Base-by-base conservation (phyloP, 2,329 filamentous ascomycete genomes). In the Colletotrichum sansevieriae region DNA sequence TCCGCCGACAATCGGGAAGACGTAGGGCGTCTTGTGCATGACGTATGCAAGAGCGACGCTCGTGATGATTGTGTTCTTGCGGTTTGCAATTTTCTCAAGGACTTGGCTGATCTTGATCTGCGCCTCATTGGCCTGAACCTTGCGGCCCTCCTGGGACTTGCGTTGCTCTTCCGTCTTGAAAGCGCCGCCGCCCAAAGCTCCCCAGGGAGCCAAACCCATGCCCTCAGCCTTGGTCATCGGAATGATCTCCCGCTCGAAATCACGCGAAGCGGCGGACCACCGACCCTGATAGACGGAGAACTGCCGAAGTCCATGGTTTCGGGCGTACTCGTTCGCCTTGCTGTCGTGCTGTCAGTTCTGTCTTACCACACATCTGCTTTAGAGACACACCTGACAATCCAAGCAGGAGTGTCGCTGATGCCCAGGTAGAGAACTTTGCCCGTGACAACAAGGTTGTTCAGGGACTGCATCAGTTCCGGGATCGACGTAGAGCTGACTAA, bases 1-100 rank as follows among this genome's bases (percentile, higher is more conserved):
- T 0, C 90, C 90, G 11, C 92, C 91, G 4, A 93, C 83, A 46
- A 94, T 88, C 1, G 92, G 92, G 75, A 92, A 93, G 12, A 94
- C 89, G 73, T 92, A 88, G 0, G 90, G 87, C 0, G 89, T 82
- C 80, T 94, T 93, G 71, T 88, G 85, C 84, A 92, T 86, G 13
- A 94, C 88, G 74, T 94, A 94, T 2, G 92, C 91, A 25, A 94
- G 79, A 9, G 92, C 91, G 65, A 86, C 76, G 70, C 82, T 83
- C 15, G 83, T 84, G 71, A 85, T 78, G 60, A 77, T 72, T 2
- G 81, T 83, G 70, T 77, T 76, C 72, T 83, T 83, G 68, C 79
- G 79, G 25, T 73, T 72, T 54, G 84, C 83, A 52, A 92, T 84
- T 33, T 77, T 83, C 83, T 85, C 82, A 39, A 86, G 77, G 12